Percentiles rank a stretch among this genome's conserved stretches.
These are phyloP conservation scores for Euphorbia celastroides DNA, from an alignment of 441 rosid genomes.

Conservation along the genomic window DNA sequence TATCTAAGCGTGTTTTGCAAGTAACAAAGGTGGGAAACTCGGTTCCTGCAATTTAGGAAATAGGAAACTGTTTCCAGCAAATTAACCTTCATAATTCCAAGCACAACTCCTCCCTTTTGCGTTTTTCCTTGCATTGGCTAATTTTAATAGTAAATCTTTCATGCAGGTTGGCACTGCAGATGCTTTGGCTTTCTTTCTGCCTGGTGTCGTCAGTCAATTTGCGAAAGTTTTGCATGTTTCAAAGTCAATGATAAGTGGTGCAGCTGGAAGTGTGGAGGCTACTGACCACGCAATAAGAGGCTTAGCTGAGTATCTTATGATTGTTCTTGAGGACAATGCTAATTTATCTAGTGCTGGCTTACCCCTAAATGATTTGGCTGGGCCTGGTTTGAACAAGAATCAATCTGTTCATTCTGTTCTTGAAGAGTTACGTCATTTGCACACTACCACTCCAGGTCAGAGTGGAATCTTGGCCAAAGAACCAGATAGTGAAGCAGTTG, in stretches of 20 bases:
- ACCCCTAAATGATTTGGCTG: conserved; percentile 24
- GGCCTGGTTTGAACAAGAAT: conserved; percentile 29
- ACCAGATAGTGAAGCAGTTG: conserved; percentile 28
- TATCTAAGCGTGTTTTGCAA: no score
- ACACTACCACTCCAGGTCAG: conserved; percentile 37
- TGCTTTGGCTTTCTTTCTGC: conserved; percentile 91
- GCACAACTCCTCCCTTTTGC: not conserved
- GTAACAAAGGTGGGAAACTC: no score
- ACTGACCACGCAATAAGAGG: conserved; percentile 81
- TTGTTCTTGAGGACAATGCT: conserved; percentile 74
- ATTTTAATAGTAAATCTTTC: conserved; percentile 12
- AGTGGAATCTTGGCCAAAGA: conserved; percentile 27
- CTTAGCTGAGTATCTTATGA: conserved; percentile 87
- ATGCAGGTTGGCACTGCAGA: conserved; percentile 85
- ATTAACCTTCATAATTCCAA: no score
- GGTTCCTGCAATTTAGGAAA: no score
- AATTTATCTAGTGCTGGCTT: conserved; percentile 40
- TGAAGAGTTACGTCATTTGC: conserved; percentile 61
- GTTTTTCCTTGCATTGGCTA: conserved; percentile 13
- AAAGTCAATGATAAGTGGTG: conserved; percentile 82
- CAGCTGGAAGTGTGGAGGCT: conserved; percentile 87
- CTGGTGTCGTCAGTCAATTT: conserved; percentile 93
- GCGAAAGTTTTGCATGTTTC: conserved; percentile 73
- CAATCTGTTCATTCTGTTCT: conserved; percentile 47
- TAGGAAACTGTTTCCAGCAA: no score